Evolutionary conservation across 1,139 yeast genomes (phyloP).

Genomic region (Scheffersomyces insectosa): DNA sequence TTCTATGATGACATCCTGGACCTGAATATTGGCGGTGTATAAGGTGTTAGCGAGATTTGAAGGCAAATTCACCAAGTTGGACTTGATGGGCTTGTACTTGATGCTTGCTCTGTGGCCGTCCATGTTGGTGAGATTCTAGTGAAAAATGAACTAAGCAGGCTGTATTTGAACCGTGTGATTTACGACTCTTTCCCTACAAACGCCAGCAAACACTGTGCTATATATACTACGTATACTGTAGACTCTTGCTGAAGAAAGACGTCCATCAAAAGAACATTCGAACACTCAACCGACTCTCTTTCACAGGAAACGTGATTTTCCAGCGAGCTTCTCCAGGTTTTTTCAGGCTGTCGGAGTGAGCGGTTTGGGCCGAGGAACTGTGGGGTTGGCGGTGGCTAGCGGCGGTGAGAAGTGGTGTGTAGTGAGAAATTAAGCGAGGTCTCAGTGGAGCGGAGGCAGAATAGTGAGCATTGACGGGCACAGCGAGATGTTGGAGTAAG

Average conservation of each 20-base stretch:
- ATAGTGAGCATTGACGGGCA: background rate
- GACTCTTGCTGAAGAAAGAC: background rate
- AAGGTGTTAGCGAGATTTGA: slow-evolving; percentile 47
- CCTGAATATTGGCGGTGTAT: slow-evolving; percentile 53
- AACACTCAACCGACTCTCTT: too few species aligned
- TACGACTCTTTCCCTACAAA: too few species aligned
- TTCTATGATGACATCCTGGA: slow-evolving; percentile 64
- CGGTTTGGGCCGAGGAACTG: slow-evolving; percentile 1
- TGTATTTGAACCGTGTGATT: too few species aligned
- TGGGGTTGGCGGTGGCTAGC: slow-evolving; percentile 2
- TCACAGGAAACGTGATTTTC: background rate
- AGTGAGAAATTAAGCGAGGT: background rate
- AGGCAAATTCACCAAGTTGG: slow-evolving; percentile 64
- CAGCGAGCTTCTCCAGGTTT: slow-evolving; percentile 7
- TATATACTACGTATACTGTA: background rate
- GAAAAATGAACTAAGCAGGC: too few species aligned
- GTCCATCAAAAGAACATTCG: background rate
- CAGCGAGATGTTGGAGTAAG: too few species aligned
- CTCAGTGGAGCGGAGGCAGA: background rate
- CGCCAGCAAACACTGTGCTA: too few species aligned
- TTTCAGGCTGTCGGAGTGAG: background rate
- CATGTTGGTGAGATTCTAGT: slow-evolving; percentile 20
- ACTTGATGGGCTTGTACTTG: slow-evolving; percentile 38
- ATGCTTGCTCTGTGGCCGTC: slow-evolving; percentile 38
- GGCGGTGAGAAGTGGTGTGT: slow-evolving; percentile 18